These are phyloP conservation scores for Lentinula aciculospora DNA, from an alignment of 768 basidiomycete genomes.

Conservation along the genomic window DNA sequence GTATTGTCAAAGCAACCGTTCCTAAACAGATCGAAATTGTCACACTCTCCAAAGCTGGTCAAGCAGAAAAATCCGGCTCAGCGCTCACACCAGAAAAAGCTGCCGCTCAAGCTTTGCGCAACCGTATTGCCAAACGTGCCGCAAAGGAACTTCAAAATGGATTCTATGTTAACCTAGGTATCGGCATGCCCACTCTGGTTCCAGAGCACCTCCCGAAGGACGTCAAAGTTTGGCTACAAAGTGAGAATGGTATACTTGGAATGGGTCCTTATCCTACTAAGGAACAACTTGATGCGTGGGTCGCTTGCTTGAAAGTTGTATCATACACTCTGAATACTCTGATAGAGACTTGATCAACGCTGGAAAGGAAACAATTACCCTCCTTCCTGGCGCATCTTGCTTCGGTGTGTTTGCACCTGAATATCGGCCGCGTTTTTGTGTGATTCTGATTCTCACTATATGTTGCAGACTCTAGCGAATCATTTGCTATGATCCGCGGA, in stretches of 20 bases:
- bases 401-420: conserved; percentile 55
- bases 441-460: conserved; percentile 1
- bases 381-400: conserved; percentile 85
- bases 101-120: conserved; percentile 48
- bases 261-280: conserved; percentile 88
- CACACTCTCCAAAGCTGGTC: conserved; percentile 50
- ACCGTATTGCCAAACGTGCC: conserved; percentile 78
- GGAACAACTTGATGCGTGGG: conserved; percentile 72
- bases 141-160: conserved; percentile 88
- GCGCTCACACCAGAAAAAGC: conserved; percentile 44
- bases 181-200: conserved; percentile 88
- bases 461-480: conserved; percentile 75
- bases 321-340: conserved; percentile 3
- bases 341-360: conserved; percentile 87
- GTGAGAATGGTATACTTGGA: conserved; percentile 86
- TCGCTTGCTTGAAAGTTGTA: neutral
- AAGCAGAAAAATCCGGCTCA: conserved; percentile 6
- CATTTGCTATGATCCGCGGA: conserved; percentile 96
- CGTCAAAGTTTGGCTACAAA: conserved; percentile 84
- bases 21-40: conserved; percentile 75
- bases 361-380: conserved; percentile 90
- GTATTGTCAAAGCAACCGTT: conserved; percentile 73
- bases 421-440: neutral
- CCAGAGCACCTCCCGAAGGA: conserved; percentile 71
- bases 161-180: conserved; percentile 84